These are phyloP conservation scores for Leptosphaerulina australis DNA, from an alignment of 2,329 filamentous ascomycete species.

Conservation along the genomic window DNA sequence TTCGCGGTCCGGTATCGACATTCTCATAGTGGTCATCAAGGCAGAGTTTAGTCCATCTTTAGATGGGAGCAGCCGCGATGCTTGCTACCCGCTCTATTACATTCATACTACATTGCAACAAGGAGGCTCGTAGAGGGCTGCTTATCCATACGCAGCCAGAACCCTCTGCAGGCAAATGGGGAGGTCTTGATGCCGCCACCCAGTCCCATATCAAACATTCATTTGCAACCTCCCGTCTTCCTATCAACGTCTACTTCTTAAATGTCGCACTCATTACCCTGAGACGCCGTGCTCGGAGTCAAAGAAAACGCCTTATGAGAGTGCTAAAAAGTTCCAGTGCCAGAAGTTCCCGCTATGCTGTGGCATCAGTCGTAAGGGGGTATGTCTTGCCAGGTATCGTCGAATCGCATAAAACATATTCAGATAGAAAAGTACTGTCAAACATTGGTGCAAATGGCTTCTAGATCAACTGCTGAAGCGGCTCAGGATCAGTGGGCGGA, in stretches of 20 bases:
- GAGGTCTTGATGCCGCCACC: conserved; percentile 28
- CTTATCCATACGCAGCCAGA: conserved; percentile 24
- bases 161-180: conserved; percentile 33
- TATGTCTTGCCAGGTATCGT: conserved; percentile 47
- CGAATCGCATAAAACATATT: conserved; percentile 35
- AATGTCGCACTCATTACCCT: conserved; percentile 11
- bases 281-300: conserved; percentile 8
- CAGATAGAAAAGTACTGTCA: conserved; percentile 28
- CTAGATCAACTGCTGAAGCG: conserved; percentile 26
- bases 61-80: not conserved
- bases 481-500: conserved; percentile 14
- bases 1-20: too few relatives aligned
- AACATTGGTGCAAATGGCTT: conserved; percentile 27
- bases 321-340: conserved; percentile 30
- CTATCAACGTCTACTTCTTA: conserved; percentile 9
- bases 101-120: conserved; percentile 35
- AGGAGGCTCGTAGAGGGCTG: conserved; percentile 28
- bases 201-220: conserved; percentile 22
- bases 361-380: conserved; percentile 44
- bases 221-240: conserved; percentile 11
- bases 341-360: conserved; percentile 44
- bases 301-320: conserved; percentile 16
- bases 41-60: too few relatives aligned
- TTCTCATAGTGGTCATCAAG: too few relatives aligned
- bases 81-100: conserved; percentile 11